Evolutionary conservation across 148 eudicot genomes (phyloP), one percentile per base, ranked within the genome.

Genomic region (Rhododendron griersonianum): DNA sequence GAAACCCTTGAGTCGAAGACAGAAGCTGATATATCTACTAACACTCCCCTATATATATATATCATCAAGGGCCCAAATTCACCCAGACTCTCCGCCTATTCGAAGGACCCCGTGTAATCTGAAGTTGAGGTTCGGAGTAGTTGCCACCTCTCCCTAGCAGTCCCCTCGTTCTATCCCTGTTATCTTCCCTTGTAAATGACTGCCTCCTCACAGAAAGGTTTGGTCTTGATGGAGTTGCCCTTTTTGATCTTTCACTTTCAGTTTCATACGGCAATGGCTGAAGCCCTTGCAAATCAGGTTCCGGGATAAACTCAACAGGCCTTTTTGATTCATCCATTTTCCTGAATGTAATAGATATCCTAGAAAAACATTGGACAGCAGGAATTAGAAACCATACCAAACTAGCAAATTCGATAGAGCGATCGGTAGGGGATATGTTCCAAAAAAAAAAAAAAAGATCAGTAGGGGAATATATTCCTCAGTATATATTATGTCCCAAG

Each of bases 331-430:
- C 92, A 67, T 89, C 95, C 95, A 93, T 93, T 86, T 84, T 93
- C 81, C 95, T 86, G 86, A 93, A 93, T 8, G 95, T 93, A 71
- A 93, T 93, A 83, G 95, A 93, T 81, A 93, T 93, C 88, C 95
- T 93, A 73, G 11, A 21, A 81, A 19, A 5, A 77, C 47, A 18
- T 83, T 21, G 65, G 33, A 50, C 28, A 55, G 35, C 4, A 2
- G 25, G 18, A 45, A 45, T 47, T 8, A 61, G 9, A 48, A 76
- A 74, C 33, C 44, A 82, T 5, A 71, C 76, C 39, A 71, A 30
- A 71, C 37, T 30, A 11, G 75, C 16, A 4, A 25, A 69, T n/a
- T 65, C 30, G 10, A 65, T 5, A 23, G 28, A 65, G 71, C 11
- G 4, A 65, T 65, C 30, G n/a, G 30, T 23, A 63, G 69, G n/a